Conservation (phyloP, 345 rosid species). For the Citrus maxima region DNA sequence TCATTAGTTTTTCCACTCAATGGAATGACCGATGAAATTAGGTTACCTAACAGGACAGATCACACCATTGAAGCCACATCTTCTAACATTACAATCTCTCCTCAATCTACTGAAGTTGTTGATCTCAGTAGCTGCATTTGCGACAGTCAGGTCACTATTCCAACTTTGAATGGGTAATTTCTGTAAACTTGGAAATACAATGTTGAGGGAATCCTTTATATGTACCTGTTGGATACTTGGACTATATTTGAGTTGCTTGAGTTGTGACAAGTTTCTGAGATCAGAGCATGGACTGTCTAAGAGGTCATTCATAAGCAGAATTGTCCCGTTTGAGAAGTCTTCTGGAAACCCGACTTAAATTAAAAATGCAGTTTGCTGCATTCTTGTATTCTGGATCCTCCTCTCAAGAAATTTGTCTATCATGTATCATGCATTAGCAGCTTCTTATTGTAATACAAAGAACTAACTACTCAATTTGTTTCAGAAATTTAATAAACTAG, state of each 20-base stretch:
- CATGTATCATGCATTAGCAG: background rate
- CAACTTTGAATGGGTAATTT: conserved; percentile 81
- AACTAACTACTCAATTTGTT: background rate
- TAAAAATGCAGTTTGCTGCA: background rate
- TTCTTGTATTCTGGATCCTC: background rate
- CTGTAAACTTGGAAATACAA: background rate
- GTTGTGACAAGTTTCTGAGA: background rate
- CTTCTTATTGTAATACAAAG: background rate
- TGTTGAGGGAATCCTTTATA: background rate
- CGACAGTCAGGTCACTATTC: conserved; percentile 70
- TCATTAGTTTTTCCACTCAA: conserved; percentile 40
- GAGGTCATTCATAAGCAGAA: background rate
- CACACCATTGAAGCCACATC: conserved; percentile 13
- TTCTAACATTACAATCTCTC: conserved; percentile 25
- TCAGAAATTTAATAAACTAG: background rate
- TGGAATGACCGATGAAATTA: conserved; percentile 24
- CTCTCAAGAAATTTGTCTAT: background rate
- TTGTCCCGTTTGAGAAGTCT: background rate
- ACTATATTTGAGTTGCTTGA: background rate
- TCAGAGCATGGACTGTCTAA: background rate
- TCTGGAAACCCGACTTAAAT: background rate
- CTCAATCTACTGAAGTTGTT: conserved; percentile 45
- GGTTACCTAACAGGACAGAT: conserved; percentile 19
- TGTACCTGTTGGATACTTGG: background rate
- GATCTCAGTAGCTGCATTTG: conserved; percentile 77